These are phyloP conservation scores for Starmerella khaoyaiensis DNA, from an alignment of 805 yeast species.

Conservation along the genomic window DNA sequence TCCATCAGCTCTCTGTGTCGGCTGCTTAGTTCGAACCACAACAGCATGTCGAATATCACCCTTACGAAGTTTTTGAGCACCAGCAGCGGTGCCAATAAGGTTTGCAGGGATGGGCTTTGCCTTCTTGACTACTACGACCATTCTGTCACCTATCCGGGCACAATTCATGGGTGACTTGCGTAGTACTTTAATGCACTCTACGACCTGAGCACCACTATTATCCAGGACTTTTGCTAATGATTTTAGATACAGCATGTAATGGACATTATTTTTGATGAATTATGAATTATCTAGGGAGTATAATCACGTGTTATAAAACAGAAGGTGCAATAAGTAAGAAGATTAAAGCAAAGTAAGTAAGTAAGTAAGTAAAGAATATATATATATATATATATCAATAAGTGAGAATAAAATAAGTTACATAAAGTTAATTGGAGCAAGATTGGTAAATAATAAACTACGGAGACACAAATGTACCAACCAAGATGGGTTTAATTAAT, in stretches of 20 bases:
- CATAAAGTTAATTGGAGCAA: too few relatives aligned
- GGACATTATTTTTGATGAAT: not conserved
- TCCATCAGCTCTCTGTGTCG: slow-evolving; percentile 72
- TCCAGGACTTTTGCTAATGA: slow-evolving; percentile 81
- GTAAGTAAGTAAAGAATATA: too few relatives aligned
- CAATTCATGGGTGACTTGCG: slow-evolving; percentile 75
- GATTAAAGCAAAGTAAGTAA: too few relatives aligned
- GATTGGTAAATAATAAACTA: too few relatives aligned
- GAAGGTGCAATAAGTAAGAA: not conserved
- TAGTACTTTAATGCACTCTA: slow-evolving; percentile 89
- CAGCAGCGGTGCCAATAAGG: slow-evolving; percentile 56
- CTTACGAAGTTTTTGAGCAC: slow-evolving; percentile 61
- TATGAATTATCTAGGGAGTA: not conserved
- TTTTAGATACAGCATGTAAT: slow-evolving; percentile 71
- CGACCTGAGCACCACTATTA: slow-evolving; percentile 89
- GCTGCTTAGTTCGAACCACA: slow-evolving; percentile 81
- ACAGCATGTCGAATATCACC: slow-evolving; percentile 95
- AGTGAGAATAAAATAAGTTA: too few relatives aligned
- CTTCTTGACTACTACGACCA: slow-evolving; percentile 87
- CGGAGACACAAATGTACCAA: too few relatives aligned
- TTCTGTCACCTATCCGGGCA: slow-evolving; percentile 80
- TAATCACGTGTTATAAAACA: not conserved
- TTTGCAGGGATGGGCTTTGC: slow-evolving; percentile 66
- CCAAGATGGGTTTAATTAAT: too few relatives aligned
- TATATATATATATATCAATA: too few relatives aligned